These are phyloP conservation scores for Digitaria exilis DNA, from an alignment of 202 grass and related monocot genomes.

Conservation along the genomic window DNA sequence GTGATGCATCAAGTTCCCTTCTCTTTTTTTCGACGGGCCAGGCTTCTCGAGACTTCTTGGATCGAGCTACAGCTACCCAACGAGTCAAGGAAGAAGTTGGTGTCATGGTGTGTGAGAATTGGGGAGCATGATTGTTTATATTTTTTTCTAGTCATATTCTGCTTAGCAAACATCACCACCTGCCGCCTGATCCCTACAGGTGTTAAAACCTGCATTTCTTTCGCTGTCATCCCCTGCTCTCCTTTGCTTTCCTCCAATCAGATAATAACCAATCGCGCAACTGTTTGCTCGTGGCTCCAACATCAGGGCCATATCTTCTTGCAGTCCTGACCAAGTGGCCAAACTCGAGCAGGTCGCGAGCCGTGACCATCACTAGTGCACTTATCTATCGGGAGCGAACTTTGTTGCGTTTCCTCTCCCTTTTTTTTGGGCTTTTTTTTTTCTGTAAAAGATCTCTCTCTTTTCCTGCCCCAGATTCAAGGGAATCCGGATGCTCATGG, in stretches of 20 bases:
- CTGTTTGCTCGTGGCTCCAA: not conserved
- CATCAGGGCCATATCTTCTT: not conserved
- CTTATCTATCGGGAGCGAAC: not conserved
- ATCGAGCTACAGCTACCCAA: not conserved
- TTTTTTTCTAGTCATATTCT: not conserved
- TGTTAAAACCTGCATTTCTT: not conserved
- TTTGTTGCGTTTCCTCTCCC: not conserved
- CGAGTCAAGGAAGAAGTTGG: too few relatives aligned
- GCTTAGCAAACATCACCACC: constrained; percentile 8
- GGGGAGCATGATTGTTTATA: constrained; percentile 8
- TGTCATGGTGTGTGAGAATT: not conserved
- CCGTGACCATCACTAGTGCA: not conserved
- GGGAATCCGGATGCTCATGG: not conserved
- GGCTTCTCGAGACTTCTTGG: constrained; percentile 10
- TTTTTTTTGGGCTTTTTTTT: too few relatives aligned
- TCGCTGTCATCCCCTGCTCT: not conserved
- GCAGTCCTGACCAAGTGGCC: too few relatives aligned
- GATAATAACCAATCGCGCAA: too few relatives aligned
- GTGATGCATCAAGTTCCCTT: too few relatives aligned
- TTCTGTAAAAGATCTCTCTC: too few relatives aligned
- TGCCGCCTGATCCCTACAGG: not conserved
- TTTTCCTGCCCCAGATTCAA: too few relatives aligned
- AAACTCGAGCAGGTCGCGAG: not conserved
- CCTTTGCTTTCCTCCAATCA: not conserved
- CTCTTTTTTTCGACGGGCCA: not conserved